These are phyloP conservation scores for Tranzscheliella williamsii DNA, from an alignment of 1,284 basidiomycete genomes.

Conservation along the genomic window DNA sequence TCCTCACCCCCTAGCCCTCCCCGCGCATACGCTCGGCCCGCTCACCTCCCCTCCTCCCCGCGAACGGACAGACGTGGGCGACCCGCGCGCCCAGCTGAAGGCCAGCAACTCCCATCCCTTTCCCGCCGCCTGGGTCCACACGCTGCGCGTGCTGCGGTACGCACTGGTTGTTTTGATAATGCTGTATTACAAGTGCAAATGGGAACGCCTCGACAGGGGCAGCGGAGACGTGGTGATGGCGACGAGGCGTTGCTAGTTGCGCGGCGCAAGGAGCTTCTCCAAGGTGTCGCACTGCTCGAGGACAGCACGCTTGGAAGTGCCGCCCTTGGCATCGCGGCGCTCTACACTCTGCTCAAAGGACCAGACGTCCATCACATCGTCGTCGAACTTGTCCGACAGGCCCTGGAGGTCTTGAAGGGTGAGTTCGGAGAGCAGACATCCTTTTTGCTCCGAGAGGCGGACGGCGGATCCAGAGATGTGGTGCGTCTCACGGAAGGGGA, in stretches of 20 bases:
- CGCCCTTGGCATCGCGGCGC: slow-evolving; percentile 86
- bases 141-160: no score
- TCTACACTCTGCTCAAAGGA: slow-evolving; percentile 73
- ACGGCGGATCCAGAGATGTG: slow-evolving; percentile 96
- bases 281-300: slow-evolving; percentile 69
- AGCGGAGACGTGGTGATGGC: no score
- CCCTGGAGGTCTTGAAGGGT: slow-evolving; percentile 76
- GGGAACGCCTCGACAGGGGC: no score
- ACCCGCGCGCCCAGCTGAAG: no score
- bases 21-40: no score
- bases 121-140: no score
- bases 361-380: slow-evolving; percentile 69
- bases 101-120: no score
- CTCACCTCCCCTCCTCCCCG: no score
- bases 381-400: slow-evolving; percentile 76
- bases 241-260: no score
- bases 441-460: slow-evolving; percentile 82
- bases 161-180: no score
- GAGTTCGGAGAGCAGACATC: slow-evolving; percentile 79
- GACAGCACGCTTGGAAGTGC: slow-evolving; percentile 81
- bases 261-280: slow-evolving; percentile 28
- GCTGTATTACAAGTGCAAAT: no score
- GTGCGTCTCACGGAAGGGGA: slow-evolving; percentile 96
- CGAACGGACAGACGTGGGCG: no score
- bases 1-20: slow-evolving; percentile 3